phyloP scores from a whole-genome alignment of 2,329 filamentous ascomycete species.

The Arachnopeziza araneosa region DNA sequence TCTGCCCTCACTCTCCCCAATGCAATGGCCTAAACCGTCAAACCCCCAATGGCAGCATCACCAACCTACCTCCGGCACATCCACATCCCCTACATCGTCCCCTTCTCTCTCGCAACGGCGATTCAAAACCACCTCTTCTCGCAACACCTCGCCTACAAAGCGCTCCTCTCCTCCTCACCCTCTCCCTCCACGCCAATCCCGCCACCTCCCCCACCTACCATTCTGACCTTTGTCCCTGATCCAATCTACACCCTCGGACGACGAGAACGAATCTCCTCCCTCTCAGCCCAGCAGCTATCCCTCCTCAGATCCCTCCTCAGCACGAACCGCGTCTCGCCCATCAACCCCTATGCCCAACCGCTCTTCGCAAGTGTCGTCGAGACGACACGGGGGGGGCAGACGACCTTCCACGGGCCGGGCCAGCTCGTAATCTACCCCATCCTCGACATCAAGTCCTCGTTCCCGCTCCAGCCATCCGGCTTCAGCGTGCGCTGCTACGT shows the following conservation, averaged over 20 bases:
- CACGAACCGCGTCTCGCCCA: slow-evolving; percentile 12
- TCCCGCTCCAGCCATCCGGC: slow-evolving; percentile 10
- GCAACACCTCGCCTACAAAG: slow-evolving; percentile 56
- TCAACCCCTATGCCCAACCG: neutral
- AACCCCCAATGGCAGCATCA: neutral
- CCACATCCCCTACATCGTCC: slow-evolving; percentile 47
- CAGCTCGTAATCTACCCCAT: slow-evolving; percentile 92
- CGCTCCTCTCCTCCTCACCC: slow-evolving; percentile 26
- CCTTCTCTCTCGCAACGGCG: slow-evolving; percentile 47
- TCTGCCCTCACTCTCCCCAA: neutral
- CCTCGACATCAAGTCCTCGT: slow-evolving; percentile 59
- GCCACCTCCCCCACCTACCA: slow-evolving; percentile 52
- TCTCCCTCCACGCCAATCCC: slow-evolving; percentile 21
- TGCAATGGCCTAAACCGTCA: neutral
- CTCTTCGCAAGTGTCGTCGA: slow-evolving; percentile 29
- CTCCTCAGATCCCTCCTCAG: slow-evolving; percentile 29
- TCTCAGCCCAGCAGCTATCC: slow-evolving; percentile 28
- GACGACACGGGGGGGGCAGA: slow-evolving; percentile 71
- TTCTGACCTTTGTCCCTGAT: slow-evolving; percentile 76
- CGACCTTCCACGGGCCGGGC: slow-evolving; percentile 92
- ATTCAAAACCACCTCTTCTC: slow-evolving; percentile 53
- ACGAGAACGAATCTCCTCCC: slow-evolving; percentile 52
- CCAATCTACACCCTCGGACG: slow-evolving; percentile 89
- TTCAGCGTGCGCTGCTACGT: slow-evolving; percentile 73
- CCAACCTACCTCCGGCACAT: slow-evolving; percentile 48